phyloP scores from a whole-genome alignment of 768 basidiomycete genomes.

The Tulasnella sp. region DNA sequence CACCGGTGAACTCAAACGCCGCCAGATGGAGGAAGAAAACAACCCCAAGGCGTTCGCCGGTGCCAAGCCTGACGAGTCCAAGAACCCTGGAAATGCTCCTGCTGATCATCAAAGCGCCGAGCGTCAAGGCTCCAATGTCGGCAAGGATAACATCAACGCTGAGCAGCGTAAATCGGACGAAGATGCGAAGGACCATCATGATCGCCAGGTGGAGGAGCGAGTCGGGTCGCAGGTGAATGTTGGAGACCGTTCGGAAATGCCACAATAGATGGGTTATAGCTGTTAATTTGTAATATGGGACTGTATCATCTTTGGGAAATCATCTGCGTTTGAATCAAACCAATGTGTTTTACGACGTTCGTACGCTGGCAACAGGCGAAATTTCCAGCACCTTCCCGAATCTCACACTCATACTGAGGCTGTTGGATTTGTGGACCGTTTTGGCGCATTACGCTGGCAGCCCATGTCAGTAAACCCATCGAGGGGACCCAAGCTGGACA shows the following conservation, averaged over 20 bases:
- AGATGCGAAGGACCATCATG: background rate
- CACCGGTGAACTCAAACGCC: slow-evolving; percentile 32
- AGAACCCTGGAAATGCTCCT: background rate
- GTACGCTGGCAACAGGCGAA: no score
- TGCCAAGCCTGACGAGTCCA: background rate
- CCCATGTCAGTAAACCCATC: background rate
- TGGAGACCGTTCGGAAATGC: background rate
- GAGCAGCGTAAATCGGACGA: background rate
- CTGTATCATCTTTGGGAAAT: background rate
- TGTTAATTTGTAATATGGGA: background rate
- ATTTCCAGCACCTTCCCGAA: no score
- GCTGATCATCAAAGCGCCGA: background rate
- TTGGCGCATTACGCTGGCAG: background rate
- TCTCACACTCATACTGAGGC: no score
- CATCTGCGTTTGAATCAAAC: background rate
- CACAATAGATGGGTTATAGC: background rate
- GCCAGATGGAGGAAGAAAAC: slow-evolving; percentile 22
- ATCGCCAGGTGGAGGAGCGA: background rate
- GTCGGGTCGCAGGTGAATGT: background rate
- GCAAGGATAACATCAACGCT: background rate
- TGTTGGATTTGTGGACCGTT: no score
- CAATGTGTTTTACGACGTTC: no score
- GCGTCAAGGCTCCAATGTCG: background rate
- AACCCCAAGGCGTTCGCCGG: background rate
- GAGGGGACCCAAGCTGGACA: background rate